phyloP scores from a whole-genome alignment of 1,139 yeast species.

The Sugiyamaella sp. region DNA sequence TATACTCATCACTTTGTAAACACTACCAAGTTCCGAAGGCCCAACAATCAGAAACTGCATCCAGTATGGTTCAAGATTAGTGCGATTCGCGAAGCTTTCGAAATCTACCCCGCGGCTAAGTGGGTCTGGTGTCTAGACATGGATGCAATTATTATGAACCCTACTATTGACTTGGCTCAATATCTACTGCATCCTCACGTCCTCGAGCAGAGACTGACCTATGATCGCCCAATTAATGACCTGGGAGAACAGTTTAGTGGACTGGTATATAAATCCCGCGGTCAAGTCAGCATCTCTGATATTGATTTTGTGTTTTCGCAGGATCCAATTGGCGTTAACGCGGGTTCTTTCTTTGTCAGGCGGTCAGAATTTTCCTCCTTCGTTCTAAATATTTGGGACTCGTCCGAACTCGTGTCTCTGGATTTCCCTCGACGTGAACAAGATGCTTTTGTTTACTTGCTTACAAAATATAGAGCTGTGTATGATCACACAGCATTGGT shows the following conservation, averaged over 20 bases:
- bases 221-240: constrained; percentile 32
- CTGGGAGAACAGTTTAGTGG: constrained; percentile 33
- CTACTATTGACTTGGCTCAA: constrained; percentile 27
- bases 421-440: constrained; percentile 33
- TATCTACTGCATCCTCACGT: constrained; percentile 37
- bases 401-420: constrained; percentile 25
- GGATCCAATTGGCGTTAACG: constrained; percentile 41
- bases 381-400: constrained; percentile 34
- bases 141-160: constrained; percentile 32
- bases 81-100: constrained; percentile 38
- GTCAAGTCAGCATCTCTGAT: constrained; percentile 26
- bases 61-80: constrained; percentile 40
- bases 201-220: constrained; percentile 32
- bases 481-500: constrained; percentile 42
- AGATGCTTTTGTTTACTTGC: constrained; percentile 33
- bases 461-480: constrained; percentile 31
- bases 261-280: constrained; percentile 25
- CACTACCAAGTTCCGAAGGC: constrained; percentile 29
- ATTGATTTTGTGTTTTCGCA: constrained; percentile 38
- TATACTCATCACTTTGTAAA: constrained; percentile 39
- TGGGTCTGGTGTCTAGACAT: constrained; percentile 44
- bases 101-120: constrained; percentile 36
- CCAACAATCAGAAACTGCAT: constrained; percentile 21
- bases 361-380: constrained; percentile 34
- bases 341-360: constrained; percentile 44